phyloP scores from a whole-genome alignment of 2,329 filamentous ascomycete genomes.

The Daldinia eschscholtzii region DNA sequence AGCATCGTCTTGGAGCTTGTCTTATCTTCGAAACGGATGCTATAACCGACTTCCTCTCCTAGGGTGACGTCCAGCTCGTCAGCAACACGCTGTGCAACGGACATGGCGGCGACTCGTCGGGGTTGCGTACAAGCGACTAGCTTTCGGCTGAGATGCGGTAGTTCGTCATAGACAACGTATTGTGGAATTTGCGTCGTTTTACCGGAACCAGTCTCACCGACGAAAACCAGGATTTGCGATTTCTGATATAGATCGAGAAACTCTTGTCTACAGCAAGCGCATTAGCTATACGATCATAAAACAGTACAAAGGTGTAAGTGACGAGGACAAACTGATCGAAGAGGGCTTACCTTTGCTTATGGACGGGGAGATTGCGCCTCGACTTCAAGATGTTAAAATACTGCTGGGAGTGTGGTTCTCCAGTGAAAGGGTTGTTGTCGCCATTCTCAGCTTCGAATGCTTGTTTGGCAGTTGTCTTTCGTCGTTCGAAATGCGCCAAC shows the following conservation, averaged over 20 bases:
- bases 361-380: conserved; percentile 87
- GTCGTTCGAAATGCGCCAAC: conserved; percentile 77
- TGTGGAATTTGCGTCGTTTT: conserved; percentile 99
- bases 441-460: conserved; percentile 82
- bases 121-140: conserved; percentile 98
- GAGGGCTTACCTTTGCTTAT: conserved; percentile 80
- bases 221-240: conserved; percentile 96
- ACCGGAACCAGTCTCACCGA: conserved; percentile 98
- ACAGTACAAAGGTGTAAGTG: conserved; percentile 15
- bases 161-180: conserved; percentile 96
- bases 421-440: conserved; percentile 87
- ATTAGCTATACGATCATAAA: background rate
- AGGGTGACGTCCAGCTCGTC: conserved; percentile 95
- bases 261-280: conserved; percentile 72
- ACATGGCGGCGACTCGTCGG: conserved; percentile 98
- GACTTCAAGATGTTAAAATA: conserved; percentile 92
- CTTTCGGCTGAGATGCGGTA: conserved; percentile 87
- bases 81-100: conserved; percentile 96
- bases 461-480: conserved; percentile 82
- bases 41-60: conserved; percentile 97
- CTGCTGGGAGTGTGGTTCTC: conserved; percentile 78
- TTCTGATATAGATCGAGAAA: conserved; percentile 94
- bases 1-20: conserved; percentile 89
- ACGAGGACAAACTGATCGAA: background rate
- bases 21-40: conserved; percentile 97